Percentiles rank a stretch among this genome's conserved stretches.
These are phyloP conservation scores for Phyllosticta citriasiana DNA, from an alignment of 2,329 filamentous ascomycete genomes.

Conservation along the genomic window DNA sequence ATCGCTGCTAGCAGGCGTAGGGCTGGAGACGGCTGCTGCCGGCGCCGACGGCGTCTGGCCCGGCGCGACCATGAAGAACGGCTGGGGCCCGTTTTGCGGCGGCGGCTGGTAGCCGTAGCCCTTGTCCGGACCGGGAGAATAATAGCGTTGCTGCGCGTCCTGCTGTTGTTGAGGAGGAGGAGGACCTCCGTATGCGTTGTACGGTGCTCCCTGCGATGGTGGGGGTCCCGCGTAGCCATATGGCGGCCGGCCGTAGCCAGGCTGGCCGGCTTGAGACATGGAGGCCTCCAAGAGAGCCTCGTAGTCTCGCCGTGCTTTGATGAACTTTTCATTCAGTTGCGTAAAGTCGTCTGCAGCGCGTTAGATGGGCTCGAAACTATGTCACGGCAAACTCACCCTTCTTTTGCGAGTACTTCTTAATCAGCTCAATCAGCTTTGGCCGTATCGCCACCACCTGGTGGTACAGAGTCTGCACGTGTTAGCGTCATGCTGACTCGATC, in stretches of 20 bases:
- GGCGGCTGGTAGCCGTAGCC: slow-evolving; percentile 16
- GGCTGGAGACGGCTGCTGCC: slow-evolving; percentile 2
- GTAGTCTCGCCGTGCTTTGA: slow-evolving; percentile 95
- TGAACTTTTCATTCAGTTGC: slow-evolving; percentile 97
- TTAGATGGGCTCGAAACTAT: slow-evolving; percentile 15
- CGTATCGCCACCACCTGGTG: slow-evolving; percentile 90
- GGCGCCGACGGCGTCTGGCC: slow-evolving; percentile 16
- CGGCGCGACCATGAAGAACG: slow-evolving; percentile 30
- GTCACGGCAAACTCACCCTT: slow-evolving; percentile 56
- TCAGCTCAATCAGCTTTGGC: slow-evolving; percentile 93
- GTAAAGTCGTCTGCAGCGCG: slow-evolving; percentile 77
- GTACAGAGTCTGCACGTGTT: slow-evolving; percentile 49
- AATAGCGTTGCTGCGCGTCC: slow-evolving; percentile 24
- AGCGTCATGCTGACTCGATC: background rate
- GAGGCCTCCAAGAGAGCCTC: slow-evolving; percentile 91
- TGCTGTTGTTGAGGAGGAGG: slow-evolving; percentile 26
- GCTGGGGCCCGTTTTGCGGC: slow-evolving; percentile 18
- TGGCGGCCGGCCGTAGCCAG: slow-evolving; percentile 57
- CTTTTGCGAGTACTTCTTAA: slow-evolving; percentile 98
- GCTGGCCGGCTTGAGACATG: slow-evolving; percentile 85
- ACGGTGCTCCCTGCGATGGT: slow-evolving; percentile 17
- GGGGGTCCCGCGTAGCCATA: slow-evolving; percentile 17
- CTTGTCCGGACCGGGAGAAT: slow-evolving; percentile 25
- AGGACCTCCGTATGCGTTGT: slow-evolving; percentile 18
- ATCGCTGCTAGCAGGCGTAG: slow-evolving; percentile 21